Evolutionary conservation across 805 yeast genomes (phyloP).

Genomic region (Kurtzmaniella cleridarum): DNA sequence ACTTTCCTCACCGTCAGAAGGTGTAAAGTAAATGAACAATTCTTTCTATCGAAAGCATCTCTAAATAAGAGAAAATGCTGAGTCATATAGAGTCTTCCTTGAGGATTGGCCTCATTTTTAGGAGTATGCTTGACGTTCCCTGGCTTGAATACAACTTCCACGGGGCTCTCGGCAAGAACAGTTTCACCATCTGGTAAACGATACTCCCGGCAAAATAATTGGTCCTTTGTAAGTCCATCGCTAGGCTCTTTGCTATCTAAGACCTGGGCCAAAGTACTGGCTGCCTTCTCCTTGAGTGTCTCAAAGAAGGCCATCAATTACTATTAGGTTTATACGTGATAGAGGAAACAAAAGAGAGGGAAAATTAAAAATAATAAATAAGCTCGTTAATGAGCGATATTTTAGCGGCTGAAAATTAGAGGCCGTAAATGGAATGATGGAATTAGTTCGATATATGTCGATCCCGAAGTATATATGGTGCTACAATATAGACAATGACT

Average conservation of each 20-base stretch:
- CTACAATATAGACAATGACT: too few species aligned
- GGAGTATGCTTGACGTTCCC: conserved; percentile 11
- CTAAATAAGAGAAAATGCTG: conserved; percentile 71
- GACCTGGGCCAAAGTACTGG: conserved; percentile 39
- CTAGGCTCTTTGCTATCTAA: conserved; percentile 33
- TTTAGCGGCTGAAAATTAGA: too few species aligned
- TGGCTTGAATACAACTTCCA: conserved; percentile 43
- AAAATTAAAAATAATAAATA: too few species aligned
- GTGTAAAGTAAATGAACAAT: conserved; percentile 67
- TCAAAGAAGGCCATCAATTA: conserved; percentile 46
- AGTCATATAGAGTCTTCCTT: conserved; percentile 66
- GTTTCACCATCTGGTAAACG: conserved; percentile 67
- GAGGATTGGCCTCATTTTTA: conserved; percentile 30
- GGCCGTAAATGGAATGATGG: too few species aligned
- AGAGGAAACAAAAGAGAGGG: too few species aligned
- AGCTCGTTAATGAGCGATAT: too few species aligned
- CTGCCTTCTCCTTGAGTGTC: conserved; percentile 41
- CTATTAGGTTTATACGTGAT: too few species aligned
- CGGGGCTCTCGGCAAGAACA: conserved; percentile 60
- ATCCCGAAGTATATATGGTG: too few species aligned
- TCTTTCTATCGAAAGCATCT: conserved; percentile 61
- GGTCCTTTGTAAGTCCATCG: conserved; percentile 57
- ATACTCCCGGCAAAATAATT: conserved; percentile 61
- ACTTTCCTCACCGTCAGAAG: conserved; percentile 77
- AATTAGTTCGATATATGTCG: too few species aligned